Evolutionary conservation across 257 asterid species (phyloP), one percentile per base, ranked within the genome.

Genomic region (Nicotiana tomentosiformis): DNA sequence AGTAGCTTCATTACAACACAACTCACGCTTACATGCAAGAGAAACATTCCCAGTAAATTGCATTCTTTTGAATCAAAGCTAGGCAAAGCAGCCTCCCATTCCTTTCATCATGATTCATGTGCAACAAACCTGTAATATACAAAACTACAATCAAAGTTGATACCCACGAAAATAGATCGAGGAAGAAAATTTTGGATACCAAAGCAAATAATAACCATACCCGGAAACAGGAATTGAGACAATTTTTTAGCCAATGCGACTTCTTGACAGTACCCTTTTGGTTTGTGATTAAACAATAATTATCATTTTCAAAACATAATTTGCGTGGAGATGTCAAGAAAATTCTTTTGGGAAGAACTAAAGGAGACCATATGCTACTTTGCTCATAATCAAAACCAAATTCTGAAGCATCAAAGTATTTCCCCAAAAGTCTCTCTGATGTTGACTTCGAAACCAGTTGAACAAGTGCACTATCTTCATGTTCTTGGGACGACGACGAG

Each of bases 351-450:
- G 90, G 86, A 49, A 74, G 5, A 83, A 89, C 81, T 74, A 86
- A 65, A 35, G 91, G 91, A 57, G 92, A 90, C 92, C 92, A 90
- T 69, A 88, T 12, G 20, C 81, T 77, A 35, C 91, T 86, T 61
- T 88, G 84, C 39, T 88, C 84, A 58, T 88, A 85, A 81, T 88
- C 85, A 18, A 90, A 88, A 80, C 88, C 91, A 86, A 84, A 90
- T 66, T 85, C 88, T 8, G 83, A 84, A 7, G 90, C 89, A 80
- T 89, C 90, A n/a, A 86, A 90, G 85, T 83, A 86, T 68, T 88
- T 90, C 26, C 84, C 87, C 76, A 88, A 84, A 33, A 90, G 92
- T 84, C 88, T 90, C 55, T 88, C 89, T 1, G 91, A 88, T 33
- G 81, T 64, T 1, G 85, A 67, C 72, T 86, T 90, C 3, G 91